Evolutionary conservation across 2,329 filamentous ascomycete genomes (phyloP), one percentile per base, ranked within the genome.

Genomic region (Alternaria hordeiaustralica): DNA sequence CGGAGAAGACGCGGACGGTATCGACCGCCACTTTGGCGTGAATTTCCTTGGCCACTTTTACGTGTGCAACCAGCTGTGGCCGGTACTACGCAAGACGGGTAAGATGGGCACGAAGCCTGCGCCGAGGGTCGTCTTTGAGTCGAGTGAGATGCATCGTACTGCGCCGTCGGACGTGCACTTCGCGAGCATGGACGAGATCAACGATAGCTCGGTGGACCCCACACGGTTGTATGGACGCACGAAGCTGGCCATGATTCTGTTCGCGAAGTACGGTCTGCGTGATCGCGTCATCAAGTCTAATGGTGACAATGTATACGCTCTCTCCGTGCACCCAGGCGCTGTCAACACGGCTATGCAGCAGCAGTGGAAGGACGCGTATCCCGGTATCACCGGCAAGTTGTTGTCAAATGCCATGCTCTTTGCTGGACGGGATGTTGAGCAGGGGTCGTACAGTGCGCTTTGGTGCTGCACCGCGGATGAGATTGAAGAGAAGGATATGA

Each of bases 291-390:
- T 84, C 49, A 79, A 81, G 58, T 74, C 78, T 1, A 82, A 83
- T 43, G 71, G 73, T 3, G 82, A 84, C 53, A 73, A 76, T 5
- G 78, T 84, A 18, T 82, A 79, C 62, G 81, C 80, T 1, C 58
- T 83, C 25, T 74, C 80, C 5, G 81, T 84, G 1, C 82, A 84
- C 59, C 82, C 82, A 4, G 81, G 81, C 10, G 67, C 65, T 0
- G 73, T 83, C 21, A 83, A 81, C 8, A 83, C 82, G 0, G 75
- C 75, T 4, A 83, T 83, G 78, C 81, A 83, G 56, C 74, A 83
- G 55, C 81, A 84, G 60, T 84, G 81, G 81, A 83, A 84, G 61
- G 80, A 82, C 15, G 81, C 82, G 0, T 84, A 83, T 47, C 82
- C 82, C 0, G 81, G 81, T 0, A 67, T 84, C 0, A 75, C 78